Percentiles rank a stretch among this genome's conserved stretches.
phyloP scores from a whole-genome alignment of 106 monocot genomes.

The Dendrobium officinale region DNA sequence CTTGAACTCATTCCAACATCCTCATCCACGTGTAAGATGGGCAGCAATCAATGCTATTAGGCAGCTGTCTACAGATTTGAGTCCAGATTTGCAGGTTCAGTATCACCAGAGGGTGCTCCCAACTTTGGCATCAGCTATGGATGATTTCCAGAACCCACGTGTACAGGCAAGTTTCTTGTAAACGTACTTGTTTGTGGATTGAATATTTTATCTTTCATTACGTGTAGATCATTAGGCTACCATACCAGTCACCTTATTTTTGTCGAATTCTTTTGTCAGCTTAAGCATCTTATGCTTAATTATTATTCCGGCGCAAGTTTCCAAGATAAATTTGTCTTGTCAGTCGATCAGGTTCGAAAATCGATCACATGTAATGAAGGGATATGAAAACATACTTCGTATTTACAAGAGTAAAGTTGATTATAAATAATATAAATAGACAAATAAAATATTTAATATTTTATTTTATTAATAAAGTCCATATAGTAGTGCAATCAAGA shows the following conservation, averaged over 20 bases:
- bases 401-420: too few species aligned
- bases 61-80: slow-evolving; percentile 82
- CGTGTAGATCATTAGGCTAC: not conserved
- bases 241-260: not conserved
- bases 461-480: too few species aligned
- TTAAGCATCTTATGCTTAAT: not conserved
- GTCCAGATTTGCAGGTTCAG: slow-evolving; percentile 79
- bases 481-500: too few species aligned
- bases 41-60: slow-evolving; percentile 91
- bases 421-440: too few species aligned
- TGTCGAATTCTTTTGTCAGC: not conserved
- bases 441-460: too few species aligned
- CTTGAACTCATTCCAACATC: slow-evolving; percentile 72
- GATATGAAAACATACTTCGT: too few species aligned
- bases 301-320: too few species aligned
- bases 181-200: not conserved
- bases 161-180: slow-evolving; percentile 58
- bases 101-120: slow-evolving; percentile 80
- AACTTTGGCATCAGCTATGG: slow-evolving; percentile 82
- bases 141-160: slow-evolving; percentile 93
- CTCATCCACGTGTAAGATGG: slow-evolving; percentile 87
- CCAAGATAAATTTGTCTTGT: too few species aligned
- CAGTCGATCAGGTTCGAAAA: too few species aligned
- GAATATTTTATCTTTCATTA: not conserved
- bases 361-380: too few species aligned